These are phyloP conservation scores for Pseudogymnoascus sp. DNA, from an alignment of 2,329 filamentous ascomycete genomes.

Conservation along the genomic window DNA sequence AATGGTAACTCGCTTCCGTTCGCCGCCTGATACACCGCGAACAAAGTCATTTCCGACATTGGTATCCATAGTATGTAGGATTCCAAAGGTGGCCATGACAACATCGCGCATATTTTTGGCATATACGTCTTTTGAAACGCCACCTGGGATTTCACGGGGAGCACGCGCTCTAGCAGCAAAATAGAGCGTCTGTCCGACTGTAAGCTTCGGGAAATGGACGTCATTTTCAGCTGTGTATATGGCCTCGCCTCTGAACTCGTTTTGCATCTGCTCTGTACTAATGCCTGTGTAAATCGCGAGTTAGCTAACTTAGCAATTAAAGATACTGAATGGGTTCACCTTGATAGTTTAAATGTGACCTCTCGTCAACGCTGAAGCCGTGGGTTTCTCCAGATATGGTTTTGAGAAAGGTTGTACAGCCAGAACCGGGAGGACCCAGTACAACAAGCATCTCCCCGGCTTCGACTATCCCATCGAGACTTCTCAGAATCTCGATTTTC, in stretches of 20 bases:
- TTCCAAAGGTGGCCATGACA: conserved; percentile 56
- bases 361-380: conserved; percentile 46
- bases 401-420: conserved; percentile 59
- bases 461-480: conserved; percentile 57
- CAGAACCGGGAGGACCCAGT: conserved; percentile 55
- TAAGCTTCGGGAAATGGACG: conserved; percentile 74
- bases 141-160: conserved; percentile 53
- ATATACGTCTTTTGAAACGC: conserved; percentile 52
- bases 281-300: not conserved
- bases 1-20: conserved; percentile 53
- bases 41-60: conserved; percentile 51
- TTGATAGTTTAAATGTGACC: conserved; percentile 54
- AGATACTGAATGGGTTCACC: conserved; percentile 33
- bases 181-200: conserved; percentile 77
- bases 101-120: conserved; percentile 37
- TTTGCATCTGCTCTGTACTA: conserved; percentile 40
- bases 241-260: conserved; percentile 64
- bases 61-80: conserved; percentile 47
- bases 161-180: conserved; percentile 70
- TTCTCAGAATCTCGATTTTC: conserved; percentile 48
- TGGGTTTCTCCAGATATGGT: conserved; percentile 48
- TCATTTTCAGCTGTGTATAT: conserved; percentile 87
- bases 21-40: conserved; percentile 52
- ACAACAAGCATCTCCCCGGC: conserved; percentile 62
- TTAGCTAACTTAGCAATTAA: not conserved